Evolutionary conservation across 805 yeast genomes (phyloP).

Genomic region (Saturnispora gosingensis): DNA sequence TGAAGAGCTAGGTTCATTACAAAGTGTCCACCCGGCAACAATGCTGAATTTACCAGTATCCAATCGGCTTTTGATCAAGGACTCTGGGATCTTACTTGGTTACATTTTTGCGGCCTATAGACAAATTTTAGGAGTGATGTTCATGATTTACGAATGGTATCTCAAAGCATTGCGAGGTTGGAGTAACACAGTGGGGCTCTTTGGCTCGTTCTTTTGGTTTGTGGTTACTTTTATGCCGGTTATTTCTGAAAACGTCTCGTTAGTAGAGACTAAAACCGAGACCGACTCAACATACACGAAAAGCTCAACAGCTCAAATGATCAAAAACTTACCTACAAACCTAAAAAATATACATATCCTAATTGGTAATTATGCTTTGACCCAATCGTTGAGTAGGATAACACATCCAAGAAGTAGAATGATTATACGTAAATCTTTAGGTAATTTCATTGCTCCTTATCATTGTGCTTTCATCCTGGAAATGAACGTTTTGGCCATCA

Average conservation of each 20-base stretch:
- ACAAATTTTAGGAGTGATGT: constrained; percentile 10
- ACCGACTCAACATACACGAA: background rate
- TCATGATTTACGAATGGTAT: constrained; percentile 6
- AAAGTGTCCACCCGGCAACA: background rate
- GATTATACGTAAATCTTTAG: constrained; percentile 11
- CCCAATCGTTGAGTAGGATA: constrained; percentile 15
- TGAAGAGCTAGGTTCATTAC: constrained; percentile 6
- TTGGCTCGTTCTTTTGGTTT: constrained; percentile 16
- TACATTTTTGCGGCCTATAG: constrained; percentile 15
- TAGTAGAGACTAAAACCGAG: background rate
- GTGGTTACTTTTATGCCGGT: constrained; percentile 8
- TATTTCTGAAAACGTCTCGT: constrained; percentile 8
- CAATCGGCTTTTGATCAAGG: constrained; percentile 12
- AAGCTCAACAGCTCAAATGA: background rate
- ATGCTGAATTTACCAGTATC: constrained; percentile 16
- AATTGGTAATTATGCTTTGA: constrained; percentile 11
- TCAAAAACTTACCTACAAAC: background rate
- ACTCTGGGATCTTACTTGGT: constrained; percentile 10
- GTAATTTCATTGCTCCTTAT: constrained; percentile 22
- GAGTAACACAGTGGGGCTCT: background rate
- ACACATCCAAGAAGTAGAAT: constrained; percentile 17
- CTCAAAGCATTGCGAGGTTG: background rate
- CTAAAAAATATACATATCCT: constrained; percentile 12
- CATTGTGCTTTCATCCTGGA: constrained; percentile 28
- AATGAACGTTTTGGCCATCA: constrained; percentile 21